A percentile compares a stretch with the other conserved stretches of the same genome.
These are phyloP conservation scores for Herpetospermum pedunculosum DNA, from an alignment of 306 rosid species.

Conservation along the genomic window DNA sequence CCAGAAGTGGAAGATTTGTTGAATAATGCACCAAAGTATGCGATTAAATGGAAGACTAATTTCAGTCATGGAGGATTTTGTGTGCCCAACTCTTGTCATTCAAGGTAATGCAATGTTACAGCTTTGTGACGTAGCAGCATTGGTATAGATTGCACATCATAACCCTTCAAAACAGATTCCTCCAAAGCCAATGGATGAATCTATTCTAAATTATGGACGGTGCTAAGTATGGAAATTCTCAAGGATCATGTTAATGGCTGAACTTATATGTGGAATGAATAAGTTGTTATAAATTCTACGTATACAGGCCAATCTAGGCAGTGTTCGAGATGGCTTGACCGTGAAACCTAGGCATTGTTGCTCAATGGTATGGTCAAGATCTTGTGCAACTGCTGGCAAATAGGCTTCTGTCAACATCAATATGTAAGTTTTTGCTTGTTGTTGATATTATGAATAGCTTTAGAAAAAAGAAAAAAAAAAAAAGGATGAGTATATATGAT, in stretches of 20 bases:
- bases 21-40: conserved; percentile 12
- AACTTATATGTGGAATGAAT: background rate
- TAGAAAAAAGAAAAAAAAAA: background rate
- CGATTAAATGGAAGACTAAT: background rate
- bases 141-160: background rate
- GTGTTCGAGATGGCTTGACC: background rate
- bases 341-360: background rate
- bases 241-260: background rate
- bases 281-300: background rate
- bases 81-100: background rate
- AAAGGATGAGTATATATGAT: background rate
- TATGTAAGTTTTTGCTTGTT: background rate
- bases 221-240: background rate
- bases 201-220: background rate
- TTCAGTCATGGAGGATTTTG: background rate
- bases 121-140: background rate
- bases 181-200: background rate
- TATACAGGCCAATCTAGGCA: background rate
- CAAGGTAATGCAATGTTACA: background rate
- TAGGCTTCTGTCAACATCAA: background rate
- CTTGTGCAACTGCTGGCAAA: background rate
- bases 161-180: background rate
- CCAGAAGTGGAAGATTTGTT: conserved; percentile 53
- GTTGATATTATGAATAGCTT: background rate
- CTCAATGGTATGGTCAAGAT: background rate